Evolutionary conservation across 345 rosid species (phyloP), one percentile per base, ranked within the genome.

Genomic region (Eucalyptus viminalis): DNA sequence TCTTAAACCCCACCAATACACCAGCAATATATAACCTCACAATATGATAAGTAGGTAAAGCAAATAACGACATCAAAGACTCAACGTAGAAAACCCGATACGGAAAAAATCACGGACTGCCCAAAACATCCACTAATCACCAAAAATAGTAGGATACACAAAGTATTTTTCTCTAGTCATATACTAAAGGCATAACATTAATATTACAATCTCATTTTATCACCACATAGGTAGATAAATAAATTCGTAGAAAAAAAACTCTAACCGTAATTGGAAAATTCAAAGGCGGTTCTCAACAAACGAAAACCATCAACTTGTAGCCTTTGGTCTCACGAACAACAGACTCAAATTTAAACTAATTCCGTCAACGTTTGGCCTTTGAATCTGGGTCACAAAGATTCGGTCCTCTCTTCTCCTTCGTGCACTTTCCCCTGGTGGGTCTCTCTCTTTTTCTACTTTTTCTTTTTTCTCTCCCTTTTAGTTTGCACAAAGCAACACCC

Each of bases 51-150:
- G 7, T 50, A 15, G 21, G 0, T 0, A 51, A 51, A 17, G 9
- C 8, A 51, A 51, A 51, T 17, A 51, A 51, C 4, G 1, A 51
- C 9, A 17, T 2, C 2, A 51, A 51, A 0, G 0, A 51, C 8
- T 51, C 0, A 51, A 53, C 0, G 10, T 19, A 5, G 0, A 53
- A 53, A 19, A 53, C 2, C 1, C 1, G 1, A 53, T 53, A 0
- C 0, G 0, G 0, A 0, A 53, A 53, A 53, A 53, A 19, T 0
- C 10, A 51, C 5, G 2, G 10, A 8, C 0, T 0, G 0, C 2
- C 4, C 56, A 1, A 53, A 53, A 53, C 24, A 53, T 53, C 2
- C 0, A 3, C 0, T 53, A 3, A 53, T 53, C 24, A 53, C 4
- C 0, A 3, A 19, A 0, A 53, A 19, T 7, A 53, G 2, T 0